Evolutionary conservation across 345 rosid species (phyloP), one percentile per base, ranked within the genome.

Genomic region (Mercurialis annua): DNA sequence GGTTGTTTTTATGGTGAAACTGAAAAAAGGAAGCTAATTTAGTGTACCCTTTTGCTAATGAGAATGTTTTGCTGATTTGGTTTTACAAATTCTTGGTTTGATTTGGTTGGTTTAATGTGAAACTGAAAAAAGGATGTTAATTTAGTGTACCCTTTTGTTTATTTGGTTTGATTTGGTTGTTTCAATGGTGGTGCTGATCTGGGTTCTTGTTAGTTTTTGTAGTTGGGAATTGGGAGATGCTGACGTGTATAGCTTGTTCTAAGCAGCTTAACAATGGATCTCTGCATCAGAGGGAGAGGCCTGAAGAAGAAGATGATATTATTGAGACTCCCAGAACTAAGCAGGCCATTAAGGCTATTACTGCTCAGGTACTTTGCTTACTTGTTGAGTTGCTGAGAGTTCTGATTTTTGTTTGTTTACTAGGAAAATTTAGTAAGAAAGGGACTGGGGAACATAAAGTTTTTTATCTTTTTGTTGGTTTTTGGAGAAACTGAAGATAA

Each of bases 221-320:
- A 54, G 4, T 33, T 58, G 33, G 64, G 71, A 17, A 27, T 54
- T 38, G 26, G 71, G 54, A 73, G 78, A 93, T 93, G 98, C 74
- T 93, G 80, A 93, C 98, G 51, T 93, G 98, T 75, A 85, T 93
- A 73, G 81, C 89, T 21, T 90, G 97, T 72, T 78, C 96, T n/a
- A 93, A 89, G 89, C 88, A 85, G 78, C 80, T 75, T 68, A 77
- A 76, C 71, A 80, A 74, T 66, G 84, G 91, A 83, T 87, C 94
- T 83, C 66, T 74, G 69, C 82, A 66, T 30, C 80, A 72, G 52
- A 73, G 62, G 18, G 67, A 65, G 73, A 74, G 48, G 50, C 80
- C 82, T 30, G 90, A 85, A 53, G 84, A 79, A 12, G 96, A 81
- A 6, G 84, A 79, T 15, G 96, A 81, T 11, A 65, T 69, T 61